A percentile compares a stretch with the other conserved stretches of the same genome.
Evolutionary conservation across 352 stramenopile genomes (phyloP).

Genomic region (Peronospora destructor): DNA sequence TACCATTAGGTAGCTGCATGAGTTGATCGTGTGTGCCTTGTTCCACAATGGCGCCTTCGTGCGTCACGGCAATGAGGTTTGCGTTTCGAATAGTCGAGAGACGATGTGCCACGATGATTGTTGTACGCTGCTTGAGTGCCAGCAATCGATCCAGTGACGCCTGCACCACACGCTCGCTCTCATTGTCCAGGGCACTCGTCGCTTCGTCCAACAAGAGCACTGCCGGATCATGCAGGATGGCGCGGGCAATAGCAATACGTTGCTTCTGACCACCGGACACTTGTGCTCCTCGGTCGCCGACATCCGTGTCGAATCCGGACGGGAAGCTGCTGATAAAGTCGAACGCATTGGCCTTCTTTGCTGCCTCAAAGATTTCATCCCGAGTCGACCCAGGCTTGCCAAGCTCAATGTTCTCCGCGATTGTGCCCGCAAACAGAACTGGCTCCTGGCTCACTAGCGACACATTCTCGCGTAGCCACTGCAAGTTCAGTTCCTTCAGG

Average conservation of each 20-base stretch:
- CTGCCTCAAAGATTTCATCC: conserved; percentile 30
- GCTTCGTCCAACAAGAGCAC: conserved; percentile 31
- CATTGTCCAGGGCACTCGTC: conserved; percentile 32
- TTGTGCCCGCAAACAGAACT: conserved; percentile 31
- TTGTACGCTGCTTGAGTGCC: conserved; percentile 30
- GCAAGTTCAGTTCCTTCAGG: conserved; percentile 29
- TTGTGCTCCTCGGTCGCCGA: conserved; percentile 29
- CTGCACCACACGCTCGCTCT: conserved; percentile 33
- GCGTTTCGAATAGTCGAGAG: conserved; percentile 34
- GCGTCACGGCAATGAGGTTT: conserved; percentile 30
- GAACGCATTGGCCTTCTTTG: conserved; percentile 33
- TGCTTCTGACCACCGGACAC: conserved; percentile 35
- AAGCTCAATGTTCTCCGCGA: conserved; percentile 33
- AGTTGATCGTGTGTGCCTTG: conserved; percentile 64
- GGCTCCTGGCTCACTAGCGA: conserved; percentile 35
- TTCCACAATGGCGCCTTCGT: conserved; percentile 31
- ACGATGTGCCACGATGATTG: conserved; percentile 31
- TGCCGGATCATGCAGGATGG: conserved; percentile 27
- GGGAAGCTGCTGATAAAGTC: conserved; percentile 35
- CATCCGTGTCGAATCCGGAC: conserved; percentile 30
- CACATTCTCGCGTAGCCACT: conserved; percentile 30
- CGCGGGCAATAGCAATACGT: conserved; percentile 31
- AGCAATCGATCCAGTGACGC: conserved; percentile 30
- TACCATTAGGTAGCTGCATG: conserved; percentile 37
- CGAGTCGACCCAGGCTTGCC: conserved; percentile 29